Evolutionary conservation across 2,329 filamentous ascomycete species (phyloP), one percentile per base, ranked within the genome.

Genomic region (Cladophialophora yegresii): DNA sequence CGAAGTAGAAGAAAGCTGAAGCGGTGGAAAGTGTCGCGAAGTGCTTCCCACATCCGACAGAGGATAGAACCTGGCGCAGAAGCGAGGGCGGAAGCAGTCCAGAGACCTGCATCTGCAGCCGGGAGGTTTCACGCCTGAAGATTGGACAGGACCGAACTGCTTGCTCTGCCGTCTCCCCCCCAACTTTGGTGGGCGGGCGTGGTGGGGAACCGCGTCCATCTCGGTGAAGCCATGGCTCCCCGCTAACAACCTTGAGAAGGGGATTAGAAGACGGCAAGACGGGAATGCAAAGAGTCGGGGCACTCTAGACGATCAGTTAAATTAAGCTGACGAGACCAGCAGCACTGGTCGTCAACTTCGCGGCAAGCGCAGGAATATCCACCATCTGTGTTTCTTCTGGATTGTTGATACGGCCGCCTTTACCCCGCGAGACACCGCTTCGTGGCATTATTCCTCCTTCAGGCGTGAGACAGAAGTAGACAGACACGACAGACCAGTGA

Each of bases 61-160:
- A 53, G 56, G 26, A 51, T 33, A 54, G 23, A 20, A 32, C 13
- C 28, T 58, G 32, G 32, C 51, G 20, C 8, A 30, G 43, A 58
- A 58, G 54, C 51, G 59, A 55, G 53, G 36, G 32, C 40, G 26
- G 47, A 50, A 51, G 12, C 13, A 49, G 22, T n/a, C 23, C 22
- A 43, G n/a, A 57, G n/a, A 30, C 54, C 32, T 43, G 54, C 54
- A 40, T 16, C 54, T 57, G 54, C 54, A 40, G 54, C 54, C 33
- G 33, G 40, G 16, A 45, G 22, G 40, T 57, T 57, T 30, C 32
- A 57, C 12, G 8, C 33, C 54, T 43, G 54, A 57, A 40, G 54
- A 57, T 40, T 57, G 33, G 40, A 30, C 32, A 32, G 23, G 32
- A 23, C 32, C 6, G 26, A 28, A 28, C 26, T 43, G 28, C 53